A percentile compares a stretch with the other conserved stretches of the same genome.
These are phyloP conservation scores for Spinacia oleracea DNA, from an alignment of 179 eudicot species.

Conservation along the genomic window DNA sequence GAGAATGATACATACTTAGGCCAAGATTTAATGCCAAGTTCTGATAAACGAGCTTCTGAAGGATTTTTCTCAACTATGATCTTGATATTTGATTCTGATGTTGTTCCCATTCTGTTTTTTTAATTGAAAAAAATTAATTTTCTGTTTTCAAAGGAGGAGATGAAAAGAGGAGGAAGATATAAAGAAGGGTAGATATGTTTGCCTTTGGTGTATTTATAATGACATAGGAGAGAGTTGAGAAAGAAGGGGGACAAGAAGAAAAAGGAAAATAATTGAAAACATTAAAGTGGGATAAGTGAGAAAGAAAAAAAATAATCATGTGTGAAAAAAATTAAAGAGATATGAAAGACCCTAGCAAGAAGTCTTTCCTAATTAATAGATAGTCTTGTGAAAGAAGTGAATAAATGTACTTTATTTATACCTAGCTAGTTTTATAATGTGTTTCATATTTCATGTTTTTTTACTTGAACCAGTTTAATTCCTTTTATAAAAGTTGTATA, in stretches of 20 bases:
- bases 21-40: slow-evolving; percentile 88
- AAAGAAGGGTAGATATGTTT: too few relatives aligned
- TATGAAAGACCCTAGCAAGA: slow-evolving; percentile 19
- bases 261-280: background rate
- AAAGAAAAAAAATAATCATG: too few relatives aligned
- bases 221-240: background rate
- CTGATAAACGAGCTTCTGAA: slow-evolving; percentile 65
- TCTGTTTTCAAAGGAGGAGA: background rate
- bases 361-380: slow-evolving; percentile 1
- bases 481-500: too few relatives aligned
- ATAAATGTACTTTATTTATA: background rate
- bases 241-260: background rate
- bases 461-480: too few relatives aligned
- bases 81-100: slow-evolving; percentile 39
- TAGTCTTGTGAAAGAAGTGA: background rate
- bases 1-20: slow-evolving; percentile 59
- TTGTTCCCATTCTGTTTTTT: slow-evolving; percentile 22
- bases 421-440: background rate
- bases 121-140: background rate
- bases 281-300: background rate
- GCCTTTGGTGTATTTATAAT: slow-evolving; percentile 19
- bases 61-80: slow-evolving; percentile 76
- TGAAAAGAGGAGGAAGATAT: background rate
- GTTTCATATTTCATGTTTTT: background rate
- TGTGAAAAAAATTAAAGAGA: background rate